phyloP scores from a whole-genome alignment of 495 filamentous ascomycete genomes.

The Lasiosphaeris hirsuta region DNA sequence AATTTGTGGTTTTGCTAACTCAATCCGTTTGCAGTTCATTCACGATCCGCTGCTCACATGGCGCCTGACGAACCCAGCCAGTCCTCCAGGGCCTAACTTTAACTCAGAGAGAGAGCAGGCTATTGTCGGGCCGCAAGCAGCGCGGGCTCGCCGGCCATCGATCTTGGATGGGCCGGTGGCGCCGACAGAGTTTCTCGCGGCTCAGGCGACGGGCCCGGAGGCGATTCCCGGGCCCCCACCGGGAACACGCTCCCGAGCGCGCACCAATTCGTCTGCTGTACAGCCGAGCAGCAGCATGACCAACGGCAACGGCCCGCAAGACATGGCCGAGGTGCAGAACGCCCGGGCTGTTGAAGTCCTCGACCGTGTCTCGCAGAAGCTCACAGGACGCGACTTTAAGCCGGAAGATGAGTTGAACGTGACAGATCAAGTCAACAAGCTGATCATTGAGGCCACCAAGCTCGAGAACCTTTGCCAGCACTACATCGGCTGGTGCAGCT shows the following conservation, averaged over 20 bases:
- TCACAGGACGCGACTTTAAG: slow-evolving; percentile 71
- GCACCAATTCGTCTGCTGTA: slow-evolving; percentile 48
- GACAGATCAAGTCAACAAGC: slow-evolving; percentile 86
- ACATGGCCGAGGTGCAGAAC: slow-evolving; percentile 78
- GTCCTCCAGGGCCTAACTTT: slow-evolving; percentile 72
- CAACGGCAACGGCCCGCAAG: slow-evolving; percentile 35
- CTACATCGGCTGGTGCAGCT: slow-evolving; percentile 97
- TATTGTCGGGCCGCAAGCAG: slow-evolving; percentile 40
- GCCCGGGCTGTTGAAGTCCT: slow-evolving; percentile 89
- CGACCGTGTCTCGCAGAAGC: slow-evolving; percentile 86
- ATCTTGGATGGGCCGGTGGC: slow-evolving; percentile 64
- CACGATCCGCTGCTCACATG: slow-evolving; percentile 97
- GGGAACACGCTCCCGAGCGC: slow-evolving; percentile 48
- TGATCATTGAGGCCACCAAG: slow-evolving; percentile 91
- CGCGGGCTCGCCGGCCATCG: slow-evolving; percentile 57
- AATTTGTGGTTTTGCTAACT: slow-evolving; percentile 16
- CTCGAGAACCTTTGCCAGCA: slow-evolving; percentile 98
- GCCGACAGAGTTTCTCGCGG: slow-evolving; percentile 47
- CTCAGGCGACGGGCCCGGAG: slow-evolving; percentile 38
- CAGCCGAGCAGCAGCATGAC: slow-evolving; percentile 32
- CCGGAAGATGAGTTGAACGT: slow-evolving; percentile 75
- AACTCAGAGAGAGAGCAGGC: slow-evolving; percentile 64
- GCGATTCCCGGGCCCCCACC: slow-evolving; percentile 47
- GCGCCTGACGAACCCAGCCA: slow-evolving; percentile 85
- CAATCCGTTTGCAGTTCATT: slow-evolving; percentile 64